A percentile compares a stretch with the other conserved stretches of the same genome.
Conservation (phyloP, 1,284 basidiomycete species). For the Puccinia hordei region DNA sequence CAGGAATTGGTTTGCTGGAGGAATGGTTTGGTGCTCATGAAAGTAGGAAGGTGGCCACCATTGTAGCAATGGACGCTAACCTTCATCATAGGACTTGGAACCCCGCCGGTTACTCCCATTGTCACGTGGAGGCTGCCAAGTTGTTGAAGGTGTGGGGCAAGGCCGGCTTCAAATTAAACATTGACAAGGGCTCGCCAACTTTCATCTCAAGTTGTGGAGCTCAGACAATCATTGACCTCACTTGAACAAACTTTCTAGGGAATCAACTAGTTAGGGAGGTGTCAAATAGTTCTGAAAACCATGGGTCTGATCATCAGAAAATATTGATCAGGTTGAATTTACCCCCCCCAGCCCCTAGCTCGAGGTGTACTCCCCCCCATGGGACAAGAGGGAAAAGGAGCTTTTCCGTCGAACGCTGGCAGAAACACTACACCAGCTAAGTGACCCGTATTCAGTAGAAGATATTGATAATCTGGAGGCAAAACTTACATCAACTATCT, state of each 20-base stretch:
- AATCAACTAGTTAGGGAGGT: background rate
- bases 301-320: background rate
- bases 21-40: background rate
- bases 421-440: background rate
- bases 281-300: background rate
- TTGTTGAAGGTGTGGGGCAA: background rate
- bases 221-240: constrained; percentile 3
- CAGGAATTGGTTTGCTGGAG: background rate
- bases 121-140: background rate
- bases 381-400: background rate
- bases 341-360: background rate
- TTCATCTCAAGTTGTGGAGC: background rate
- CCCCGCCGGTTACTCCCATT: background rate
- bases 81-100: background rate
- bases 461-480: background rate
- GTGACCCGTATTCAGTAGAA: no score
- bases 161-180: background rate
- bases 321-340: background rate
- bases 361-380: background rate
- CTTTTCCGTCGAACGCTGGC: background rate
- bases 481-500: background rate
- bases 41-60: background rate
- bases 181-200: background rate
- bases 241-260: constrained; percentile 3
- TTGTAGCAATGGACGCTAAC: background rate